Conservation (phyloP, 768 basidiomycete genomes). For the Serendipita vermifera region DNA sequence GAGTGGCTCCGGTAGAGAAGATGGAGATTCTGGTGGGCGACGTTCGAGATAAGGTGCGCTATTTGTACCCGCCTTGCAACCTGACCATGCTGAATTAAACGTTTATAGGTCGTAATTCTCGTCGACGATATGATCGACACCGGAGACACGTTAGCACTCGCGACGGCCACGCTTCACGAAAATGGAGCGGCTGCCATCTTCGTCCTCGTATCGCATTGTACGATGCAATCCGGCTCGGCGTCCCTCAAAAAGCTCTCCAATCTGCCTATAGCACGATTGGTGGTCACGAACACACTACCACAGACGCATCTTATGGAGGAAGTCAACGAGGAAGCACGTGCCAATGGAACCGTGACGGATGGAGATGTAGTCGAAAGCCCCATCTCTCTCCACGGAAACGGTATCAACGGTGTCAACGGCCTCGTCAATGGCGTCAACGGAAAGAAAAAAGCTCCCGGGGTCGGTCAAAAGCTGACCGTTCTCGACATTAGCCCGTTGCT, state of each 20-base stretch:
- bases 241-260: slow-evolving; percentile 44
- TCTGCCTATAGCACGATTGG: slow-evolving; percentile 70
- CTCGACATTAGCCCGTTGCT: slow-evolving; percentile 87
- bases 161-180: slow-evolving; percentile 73
- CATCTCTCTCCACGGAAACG: neutral
- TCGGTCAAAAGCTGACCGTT: slow-evolving; percentile 65
- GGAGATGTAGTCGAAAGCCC: neutral
- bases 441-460: slow-evolving; percentile 21
- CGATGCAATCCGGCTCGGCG: slow-evolving; percentile 21
- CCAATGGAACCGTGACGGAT: neutral
- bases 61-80: slow-evolving; percentile 6
- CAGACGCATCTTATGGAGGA: slow-evolving; percentile 45
- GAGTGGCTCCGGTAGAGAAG: too few relatives aligned
- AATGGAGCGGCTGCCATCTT: slow-evolving; percentile 79
- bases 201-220: slow-evolving; percentile 88
- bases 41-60: slow-evolving; percentile 68
- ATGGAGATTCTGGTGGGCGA: slow-evolving; percentile 95
- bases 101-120: slow-evolving; percentile 66
- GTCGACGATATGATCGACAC: slow-evolving; percentile 99
- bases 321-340: slow-evolving; percentile 1
- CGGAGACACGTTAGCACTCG: slow-evolving; percentile 75
- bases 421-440: neutral
- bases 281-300: slow-evolving; percentile 93
- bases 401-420: neutral
- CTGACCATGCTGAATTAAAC: neutral